Conservation (phyloP, 1,284 basidiomycete genomes). For the Ceratobasidium sp. region DNA sequence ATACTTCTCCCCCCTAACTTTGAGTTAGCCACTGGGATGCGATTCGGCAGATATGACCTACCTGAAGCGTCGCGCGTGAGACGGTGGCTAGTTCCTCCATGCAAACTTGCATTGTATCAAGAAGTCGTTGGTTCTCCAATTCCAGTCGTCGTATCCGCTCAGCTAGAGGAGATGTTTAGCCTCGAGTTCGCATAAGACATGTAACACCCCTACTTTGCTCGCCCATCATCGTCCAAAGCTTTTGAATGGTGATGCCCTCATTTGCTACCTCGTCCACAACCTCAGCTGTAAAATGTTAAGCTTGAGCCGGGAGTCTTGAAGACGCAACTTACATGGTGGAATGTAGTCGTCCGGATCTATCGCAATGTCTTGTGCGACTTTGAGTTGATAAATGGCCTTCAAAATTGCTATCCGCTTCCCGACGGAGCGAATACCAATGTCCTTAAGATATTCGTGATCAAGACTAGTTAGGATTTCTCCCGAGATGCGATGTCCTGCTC, state of each 20-base stretch:
- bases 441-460: slow-evolving; percentile 84
- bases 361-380: slow-evolving; percentile 84
- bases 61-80: slow-evolving; percentile 35
- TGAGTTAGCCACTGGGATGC: slow-evolving; percentile 35
- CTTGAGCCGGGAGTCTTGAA: slow-evolving; percentile 29
- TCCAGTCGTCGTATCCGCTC: slow-evolving; percentile 78
- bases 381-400: slow-evolving; percentile 89
- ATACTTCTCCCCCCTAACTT: slow-evolving; percentile 62
- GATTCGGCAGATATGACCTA: not conserved
- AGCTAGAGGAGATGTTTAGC: slow-evolving; percentile 60
- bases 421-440: slow-evolving; percentile 85
- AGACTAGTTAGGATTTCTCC: slow-evolving; percentile 89
- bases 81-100: slow-evolving; percentile 71
- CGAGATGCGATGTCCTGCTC: slow-evolving; percentile 87
- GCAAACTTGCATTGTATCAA: slow-evolving; percentile 70
- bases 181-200: slow-evolving; percentile 8
- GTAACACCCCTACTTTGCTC: slow-evolving; percentile 74
- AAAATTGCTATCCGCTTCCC: slow-evolving; percentile 91
- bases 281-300: slow-evolving; percentile 67
- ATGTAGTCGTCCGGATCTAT: slow-evolving; percentile 90
- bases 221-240: slow-evolving; percentile 75
- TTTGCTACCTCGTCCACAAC: slow-evolving; percentile 66
- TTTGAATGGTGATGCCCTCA: slow-evolving; percentile 73
- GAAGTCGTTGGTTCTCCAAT: slow-evolving; percentile 79
- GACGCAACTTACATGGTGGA: slow-evolving; percentile 80